phyloP scores from a whole-genome alignment of 768 basidiomycete species.

The Cantharellus cinnabarinus region DNA sequence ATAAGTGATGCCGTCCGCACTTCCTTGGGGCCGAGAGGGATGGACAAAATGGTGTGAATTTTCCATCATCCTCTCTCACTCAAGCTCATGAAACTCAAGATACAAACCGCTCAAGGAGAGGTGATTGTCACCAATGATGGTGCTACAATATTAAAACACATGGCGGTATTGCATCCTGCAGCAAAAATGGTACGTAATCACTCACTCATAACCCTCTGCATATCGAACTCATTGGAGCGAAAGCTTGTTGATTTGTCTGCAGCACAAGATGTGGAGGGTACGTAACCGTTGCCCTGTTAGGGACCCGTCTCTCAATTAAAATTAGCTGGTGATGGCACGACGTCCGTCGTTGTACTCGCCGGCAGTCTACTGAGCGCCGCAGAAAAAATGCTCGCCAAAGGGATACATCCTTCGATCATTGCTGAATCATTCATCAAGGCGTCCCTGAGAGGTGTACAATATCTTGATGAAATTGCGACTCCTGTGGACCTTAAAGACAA shows the following conservation, averaged over 20 bases:
- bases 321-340: conserved; percentile 79
- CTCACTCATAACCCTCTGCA: neutral
- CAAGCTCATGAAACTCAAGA: conserved; percentile 26
- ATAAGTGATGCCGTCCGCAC: conserved; percentile 96
- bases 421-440: conserved; percentile 91
- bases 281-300: no score
- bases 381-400: conserved; percentile 86
- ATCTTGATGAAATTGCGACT: conserved; percentile 75
- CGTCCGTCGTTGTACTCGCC: conserved; percentile 89
- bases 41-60: conserved; percentile 89
- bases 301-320: no score
- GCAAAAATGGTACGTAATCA: conserved; percentile 70
- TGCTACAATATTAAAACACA: conserved; percentile 87
- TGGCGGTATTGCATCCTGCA: conserved; percentile 91
- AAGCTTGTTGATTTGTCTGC: conserved; percentile 94
- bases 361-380: conserved; percentile 85
- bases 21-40: conserved; percentile 87
- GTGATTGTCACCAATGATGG: conserved; percentile 98
- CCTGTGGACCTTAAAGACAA: conserved; percentile 83
- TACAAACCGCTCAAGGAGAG: conserved; percentile 90
- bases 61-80: neutral
- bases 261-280: conserved; percentile 85
- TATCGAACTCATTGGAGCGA: conserved; percentile 1
- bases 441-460: conserved; percentile 83
- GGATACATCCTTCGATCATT: conserved; percentile 89